Evolutionary conservation across 129 eudicot genomes (phyloP), one percentile per base, ranked within the genome.

Genomic region (Lactuca sativa): DNA sequence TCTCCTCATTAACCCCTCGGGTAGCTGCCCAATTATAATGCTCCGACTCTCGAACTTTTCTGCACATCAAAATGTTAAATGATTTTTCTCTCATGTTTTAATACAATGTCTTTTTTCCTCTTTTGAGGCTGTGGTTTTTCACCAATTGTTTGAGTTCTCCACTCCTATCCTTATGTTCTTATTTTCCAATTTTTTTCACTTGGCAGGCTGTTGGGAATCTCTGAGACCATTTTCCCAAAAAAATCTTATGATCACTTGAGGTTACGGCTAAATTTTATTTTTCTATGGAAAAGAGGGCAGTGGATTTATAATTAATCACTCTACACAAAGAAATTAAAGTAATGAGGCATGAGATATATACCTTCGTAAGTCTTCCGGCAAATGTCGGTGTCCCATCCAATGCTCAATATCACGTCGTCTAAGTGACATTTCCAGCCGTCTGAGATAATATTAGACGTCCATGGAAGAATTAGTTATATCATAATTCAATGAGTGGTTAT

Each of bases 331-430:
- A 25, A 21, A 21, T 21, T 21, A 21, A 25, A 25, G 4, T 43
- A 47, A 47, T 2, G 3, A 47, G 52, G 52, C 52, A 47, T 47
- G 52, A 47, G 4, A 47, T 47, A 3, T 12, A 32, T 70, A 90
- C 98, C 86, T 84, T 70, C 82, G 79, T 56, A 92, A 74, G 6
- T 81, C 77, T 66, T 64, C 85, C 7, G 95, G 95, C 86, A 92
- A 78, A 52, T 82, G 95, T 15, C 95, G 83, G 59, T 92, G 98
- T 52, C 91, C 85, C 96, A 92, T 92, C 98, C 98, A 92, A 58
- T 82, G 90, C 81, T 92, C 95, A 60, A 92, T 91, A 77, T 92
- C 98, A 64, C 96, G 90, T 65, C 90, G 82, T 78, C 98, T 89
- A 55, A 92, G 86, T 62, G 96, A 86, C 90, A 78, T 76, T 80